A percentile compares a stretch with the other conserved stretches of the same genome.
These are phyloP conservation scores for Primulina tabacum DNA, from an alignment of 257 asterid genomes.

Conservation along the genomic window DNA sequence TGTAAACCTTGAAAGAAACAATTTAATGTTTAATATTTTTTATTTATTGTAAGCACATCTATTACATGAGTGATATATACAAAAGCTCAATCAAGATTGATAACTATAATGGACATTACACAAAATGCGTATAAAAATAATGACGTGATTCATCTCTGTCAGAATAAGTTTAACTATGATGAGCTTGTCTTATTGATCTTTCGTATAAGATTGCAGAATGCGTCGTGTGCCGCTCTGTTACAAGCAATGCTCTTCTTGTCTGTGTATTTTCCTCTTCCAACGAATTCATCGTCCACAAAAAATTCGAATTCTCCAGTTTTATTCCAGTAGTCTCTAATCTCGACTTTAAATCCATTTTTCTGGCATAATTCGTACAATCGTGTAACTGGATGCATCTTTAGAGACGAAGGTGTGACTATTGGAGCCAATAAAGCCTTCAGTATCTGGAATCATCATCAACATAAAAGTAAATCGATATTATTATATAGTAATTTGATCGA, in stretches of 20 bases:
- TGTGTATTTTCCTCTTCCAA: conserved; percentile 33
- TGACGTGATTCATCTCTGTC: not conserved
- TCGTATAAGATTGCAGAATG: conserved; percentile 15
- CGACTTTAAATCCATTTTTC: conserved; percentile 12
- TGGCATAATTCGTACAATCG: conserved; percentile 38
- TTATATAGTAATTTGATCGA: not conserved
- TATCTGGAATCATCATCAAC: conserved; percentile 24
- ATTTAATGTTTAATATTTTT: no score
- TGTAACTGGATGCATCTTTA: conserved; percentile 40
- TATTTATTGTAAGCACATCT: no score
- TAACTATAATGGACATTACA: no score
- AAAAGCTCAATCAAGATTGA: no score
- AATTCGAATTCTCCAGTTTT: conserved; percentile 33
- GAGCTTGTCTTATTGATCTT: not conserved
- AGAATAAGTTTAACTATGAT: not conserved
- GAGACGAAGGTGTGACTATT: conserved; percentile 31
- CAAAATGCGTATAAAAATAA: not conserved
- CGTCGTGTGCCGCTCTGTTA: conserved; percentile 46
- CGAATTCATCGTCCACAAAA: conserved; percentile 20
- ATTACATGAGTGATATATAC: no score
- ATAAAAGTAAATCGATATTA: not conserved
- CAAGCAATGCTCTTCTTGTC: conserved; percentile 33
- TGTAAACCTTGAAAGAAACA: no score
- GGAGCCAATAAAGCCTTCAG: conserved; percentile 38
- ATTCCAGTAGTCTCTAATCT: conserved; percentile 39